Evolutionary conservation across 2,329 filamentous ascomycete genomes (phyloP).

Genomic region (Colletotrichum noveboracense): DNA sequence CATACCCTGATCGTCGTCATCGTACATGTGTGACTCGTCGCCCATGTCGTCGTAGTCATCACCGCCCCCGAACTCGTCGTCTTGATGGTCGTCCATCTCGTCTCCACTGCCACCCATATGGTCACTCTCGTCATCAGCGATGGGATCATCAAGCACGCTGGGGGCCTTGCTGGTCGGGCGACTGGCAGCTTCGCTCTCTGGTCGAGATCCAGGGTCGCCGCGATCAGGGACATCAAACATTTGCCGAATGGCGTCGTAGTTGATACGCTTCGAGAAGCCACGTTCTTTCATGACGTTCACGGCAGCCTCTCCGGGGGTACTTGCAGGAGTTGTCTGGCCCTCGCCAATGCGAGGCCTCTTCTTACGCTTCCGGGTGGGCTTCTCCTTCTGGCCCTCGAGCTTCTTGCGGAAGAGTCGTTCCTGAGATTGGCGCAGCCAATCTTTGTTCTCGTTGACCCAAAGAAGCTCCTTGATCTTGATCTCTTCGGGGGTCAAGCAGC

Average conservation of each 20-base stretch:
- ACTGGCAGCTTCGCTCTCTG: slow-evolving; percentile 48
- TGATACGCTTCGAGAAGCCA: slow-evolving; percentile 76
- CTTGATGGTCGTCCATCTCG: slow-evolving; percentile 26
- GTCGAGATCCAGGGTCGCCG: slow-evolving; percentile 53
- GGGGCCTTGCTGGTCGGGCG: slow-evolving; percentile 36
- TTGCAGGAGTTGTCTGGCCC: slow-evolving; percentile 69
- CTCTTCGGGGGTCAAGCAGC: slow-evolving; percentile 76
- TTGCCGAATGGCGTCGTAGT: slow-evolving; percentile 68
- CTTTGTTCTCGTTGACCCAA: slow-evolving; percentile 94
- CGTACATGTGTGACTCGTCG: slow-evolving; percentile 27
- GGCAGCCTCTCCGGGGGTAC: slow-evolving; percentile 72
- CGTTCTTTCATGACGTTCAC: slow-evolving; percentile 71
- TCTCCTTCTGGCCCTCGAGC: slow-evolving; percentile 61
- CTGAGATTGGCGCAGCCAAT: slow-evolving; percentile 88
- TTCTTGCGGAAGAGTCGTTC: slow-evolving; percentile 81
- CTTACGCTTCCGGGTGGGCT: slow-evolving; percentile 60
- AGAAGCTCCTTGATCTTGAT: slow-evolving; percentile 85
- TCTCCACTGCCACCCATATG: slow-evolving; percentile 26
- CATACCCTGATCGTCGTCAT: slow-evolving; percentile 17
- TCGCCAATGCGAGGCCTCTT: slow-evolving; percentile 66
- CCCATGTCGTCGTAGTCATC: slow-evolving; percentile 38
- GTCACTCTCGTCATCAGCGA: slow-evolving; percentile 40
- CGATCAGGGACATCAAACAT: slow-evolving; percentile 57
- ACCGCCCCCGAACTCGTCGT: slow-evolving; percentile 36
- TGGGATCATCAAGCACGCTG: slow-evolving; percentile 40